A percentile compares a stretch with the other conserved stretches of the same genome.
Conservation (phyloP, 179 eudicot genomes). For the Beta lomatogona region DNA sequence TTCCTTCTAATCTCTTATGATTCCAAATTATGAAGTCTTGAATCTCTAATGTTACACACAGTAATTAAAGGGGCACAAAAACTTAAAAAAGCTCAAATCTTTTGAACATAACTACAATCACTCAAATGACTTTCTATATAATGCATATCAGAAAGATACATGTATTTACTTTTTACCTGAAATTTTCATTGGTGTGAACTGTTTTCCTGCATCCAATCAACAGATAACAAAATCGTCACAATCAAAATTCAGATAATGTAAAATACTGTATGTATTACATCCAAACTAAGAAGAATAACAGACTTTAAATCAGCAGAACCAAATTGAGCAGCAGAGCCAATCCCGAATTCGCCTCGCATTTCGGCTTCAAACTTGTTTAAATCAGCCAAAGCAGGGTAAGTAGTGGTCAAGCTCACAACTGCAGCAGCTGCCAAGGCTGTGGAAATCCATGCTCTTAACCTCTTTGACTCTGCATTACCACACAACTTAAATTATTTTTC, state of each 20-base stretch:
- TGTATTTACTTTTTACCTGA: conserved; percentile 68
- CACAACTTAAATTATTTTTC: not conserved
- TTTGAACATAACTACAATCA: not conserved
- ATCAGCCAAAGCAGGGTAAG: conserved; percentile 72
- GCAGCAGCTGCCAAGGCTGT: conserved; percentile 74
- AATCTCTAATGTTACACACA: not conserved
- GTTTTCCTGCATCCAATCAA: conserved; percentile 64
- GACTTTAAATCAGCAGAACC: conserved; percentile 96
- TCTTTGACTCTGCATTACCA: conserved; percentile 48
- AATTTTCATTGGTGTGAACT: conserved; percentile 82
- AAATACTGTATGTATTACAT: not conserved
- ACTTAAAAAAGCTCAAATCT: too few species aligned
- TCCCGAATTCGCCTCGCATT: conserved; percentile 85
- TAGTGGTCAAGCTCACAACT: conserved; percentile 50
- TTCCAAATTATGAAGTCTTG: not conserved
- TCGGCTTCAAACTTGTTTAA: conserved; percentile 91
- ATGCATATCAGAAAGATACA: not conserved
- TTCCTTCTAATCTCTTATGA: not conserved
- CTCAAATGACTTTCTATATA: not conserved
- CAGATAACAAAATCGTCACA: not conserved
- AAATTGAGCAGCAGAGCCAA: conserved; percentile 95
- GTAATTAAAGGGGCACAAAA: not conserved
- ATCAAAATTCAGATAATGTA: not conserved
- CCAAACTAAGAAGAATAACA: not conserved
- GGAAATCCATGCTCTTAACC: conserved; percentile 55